Percentiles rank a stretch among this genome's conserved stretches.
Conservation (phyloP, 139 green algal genomes). For the Raphidocelis subcapitata region DNA sequence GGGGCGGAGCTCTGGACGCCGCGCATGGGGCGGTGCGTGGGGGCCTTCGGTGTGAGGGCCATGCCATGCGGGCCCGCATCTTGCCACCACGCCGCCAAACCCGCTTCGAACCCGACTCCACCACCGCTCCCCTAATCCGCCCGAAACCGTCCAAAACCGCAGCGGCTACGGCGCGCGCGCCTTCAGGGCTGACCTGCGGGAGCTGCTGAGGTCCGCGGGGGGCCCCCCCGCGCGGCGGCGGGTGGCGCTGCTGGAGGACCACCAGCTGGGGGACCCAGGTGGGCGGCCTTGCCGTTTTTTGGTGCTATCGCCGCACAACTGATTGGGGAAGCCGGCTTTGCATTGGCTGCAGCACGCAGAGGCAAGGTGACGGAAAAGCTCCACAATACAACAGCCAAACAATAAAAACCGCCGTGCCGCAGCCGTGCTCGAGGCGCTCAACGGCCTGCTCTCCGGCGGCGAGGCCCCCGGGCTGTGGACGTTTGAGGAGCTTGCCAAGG, state of each 20-base stretch:
- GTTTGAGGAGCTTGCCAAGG: slow-evolving; percentile 74
- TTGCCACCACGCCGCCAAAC: slow-evolving; percentile 7
- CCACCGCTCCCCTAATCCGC: too few relatives aligned
- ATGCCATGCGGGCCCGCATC: background rate
- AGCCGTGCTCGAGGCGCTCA: slow-evolving; percentile 64
- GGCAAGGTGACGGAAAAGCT: too few relatives aligned
- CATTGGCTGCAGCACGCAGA: too few relatives aligned
- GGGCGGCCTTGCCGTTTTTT: too few relatives aligned
- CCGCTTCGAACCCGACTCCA: too few relatives aligned
- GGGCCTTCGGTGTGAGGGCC: background rate
- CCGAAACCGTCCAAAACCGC: too few relatives aligned
- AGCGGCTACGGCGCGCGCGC: slow-evolving; percentile 57
- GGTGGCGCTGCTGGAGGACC: slow-evolving; percentile 78
- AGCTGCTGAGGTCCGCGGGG: slow-evolving; percentile 44
- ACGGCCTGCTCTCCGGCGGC: slow-evolving; percentile 64
- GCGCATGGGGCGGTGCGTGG: slow-evolving; percentile 44
- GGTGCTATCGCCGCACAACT: too few relatives aligned
- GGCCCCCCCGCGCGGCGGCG: slow-evolving; percentile 56
- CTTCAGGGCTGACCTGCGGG: slow-evolving; percentile 73
- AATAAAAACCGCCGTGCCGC: too few relatives aligned
- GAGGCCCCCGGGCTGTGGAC: slow-evolving; percentile 79
- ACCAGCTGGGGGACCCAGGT: slow-evolving; percentile 46
- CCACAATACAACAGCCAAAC: too few relatives aligned
- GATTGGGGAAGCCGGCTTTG: too few relatives aligned
- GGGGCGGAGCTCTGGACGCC: slow-evolving; percentile 64